Evolutionary conservation across 1,284 basidiomycete genomes (phyloP).

Genomic region (Ustilago curta): DNA sequence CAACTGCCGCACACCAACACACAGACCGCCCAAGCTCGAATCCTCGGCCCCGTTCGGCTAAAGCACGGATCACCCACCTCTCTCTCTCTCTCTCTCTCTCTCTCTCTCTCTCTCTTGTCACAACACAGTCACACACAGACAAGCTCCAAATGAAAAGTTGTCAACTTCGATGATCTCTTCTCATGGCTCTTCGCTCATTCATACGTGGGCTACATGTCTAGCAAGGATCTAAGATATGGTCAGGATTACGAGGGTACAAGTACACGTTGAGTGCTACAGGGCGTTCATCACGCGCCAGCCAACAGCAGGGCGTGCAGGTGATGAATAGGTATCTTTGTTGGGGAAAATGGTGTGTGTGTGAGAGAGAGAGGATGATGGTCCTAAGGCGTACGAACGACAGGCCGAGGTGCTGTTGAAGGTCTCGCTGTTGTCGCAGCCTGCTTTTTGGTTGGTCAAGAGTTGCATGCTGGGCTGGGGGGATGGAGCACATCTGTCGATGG

Average conservation of each 20-base stretch:
- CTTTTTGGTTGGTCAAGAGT: conserved; percentile 3
- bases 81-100: too few species aligned
- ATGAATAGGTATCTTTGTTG: conserved; percentile 33
- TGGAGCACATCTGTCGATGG: not conserved
- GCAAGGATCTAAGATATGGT: not conserved
- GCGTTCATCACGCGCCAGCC: conserved; percentile 7
- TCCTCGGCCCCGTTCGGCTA: too few species aligned
- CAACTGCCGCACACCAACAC: too few species aligned
- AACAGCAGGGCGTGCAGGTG: conserved; percentile 1
- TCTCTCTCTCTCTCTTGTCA: too few species aligned
- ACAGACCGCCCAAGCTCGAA: too few species aligned
- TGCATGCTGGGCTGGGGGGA: not conserved
- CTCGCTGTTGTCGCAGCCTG: conserved; percentile 22
- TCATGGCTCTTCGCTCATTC: too few species aligned
- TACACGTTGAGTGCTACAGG: conserved; percentile 49
- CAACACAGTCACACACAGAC: too few species aligned
- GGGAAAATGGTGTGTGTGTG: not conserved
- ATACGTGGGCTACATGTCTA: too few species aligned
- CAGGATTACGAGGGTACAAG: conserved; percentile 23
- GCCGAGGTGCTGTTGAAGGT: conserved; percentile 44
- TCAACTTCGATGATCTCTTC: too few species aligned
- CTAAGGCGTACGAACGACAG: conserved; percentile 10
- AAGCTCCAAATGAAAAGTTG: too few species aligned
- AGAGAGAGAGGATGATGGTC: too few species aligned
- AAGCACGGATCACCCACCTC: too few species aligned